Evolutionary conservation across 2,329 filamentous ascomycete genomes (phyloP), one percentile per base, ranked within the genome.

Genomic region (Coniochaeta sp.): DNA sequence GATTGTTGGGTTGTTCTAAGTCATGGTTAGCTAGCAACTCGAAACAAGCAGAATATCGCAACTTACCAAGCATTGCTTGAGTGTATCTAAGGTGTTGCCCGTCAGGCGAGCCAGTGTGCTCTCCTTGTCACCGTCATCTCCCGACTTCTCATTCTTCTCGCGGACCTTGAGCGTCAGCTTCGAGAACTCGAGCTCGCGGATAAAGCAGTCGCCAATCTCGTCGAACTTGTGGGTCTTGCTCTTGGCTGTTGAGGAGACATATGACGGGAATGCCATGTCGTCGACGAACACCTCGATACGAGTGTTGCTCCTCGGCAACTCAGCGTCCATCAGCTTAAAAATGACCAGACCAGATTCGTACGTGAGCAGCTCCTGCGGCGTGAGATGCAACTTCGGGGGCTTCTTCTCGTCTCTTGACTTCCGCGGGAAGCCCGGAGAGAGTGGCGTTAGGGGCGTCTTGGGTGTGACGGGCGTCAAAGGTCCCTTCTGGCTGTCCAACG

Each of bases 141-240:
- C 47, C 13, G 85, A 84, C 61, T 81, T 82, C 58, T 95, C 87
- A 14, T 82, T 77, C 66, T 91, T 90, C 62, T 92, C 87, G 40
- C 90, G 84, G 47, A 96, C 78, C 52, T 91, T 88, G 57, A 99
- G 78, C 0, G 91, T 97, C 53, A 99, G 83, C 58, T 87, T 88
- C 3, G 94, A 99, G 61, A 96, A 91, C 57, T 99, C 95, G n/a
- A 99, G 78, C 68, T 99, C 94, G 55, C 94, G 89, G 54, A 99
- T 88, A 70, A 99, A 91, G 51, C 91, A 94, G 69, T 99, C 94
- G 48, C 92, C 91, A 63, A 91, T 91, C 70, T 99, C 94, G 60
- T 94, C 89, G 67, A 97, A 90, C 50, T 82, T 87, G 63, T 85
- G 80, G 10, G 77, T 73, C 60, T 78, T 86, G 35, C 77, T 79